These are phyloP conservation scores for Perkinsus marinus DNA, from an alignment of 169 alveolate species.

Conservation along the genomic window DNA sequence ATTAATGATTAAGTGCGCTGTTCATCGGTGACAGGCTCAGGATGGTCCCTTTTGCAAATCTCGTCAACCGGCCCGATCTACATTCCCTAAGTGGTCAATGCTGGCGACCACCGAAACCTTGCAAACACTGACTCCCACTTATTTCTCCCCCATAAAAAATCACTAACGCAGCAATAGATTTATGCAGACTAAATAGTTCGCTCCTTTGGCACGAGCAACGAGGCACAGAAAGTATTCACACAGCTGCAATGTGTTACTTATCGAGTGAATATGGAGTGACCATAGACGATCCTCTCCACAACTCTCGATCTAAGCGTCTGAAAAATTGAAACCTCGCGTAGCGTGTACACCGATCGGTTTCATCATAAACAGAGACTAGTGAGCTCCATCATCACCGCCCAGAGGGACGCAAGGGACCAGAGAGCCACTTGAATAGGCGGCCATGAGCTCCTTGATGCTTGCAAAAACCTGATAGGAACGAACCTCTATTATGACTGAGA, in stretches of 20 bases:
- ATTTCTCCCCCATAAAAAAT: background rate
- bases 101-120: no score
- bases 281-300: background rate
- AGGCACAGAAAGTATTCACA: no score
- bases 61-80: no score
- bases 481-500: background rate
- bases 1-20: no score
- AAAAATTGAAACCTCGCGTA: background rate
- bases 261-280: background rate
- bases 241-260: no score
- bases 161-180: background rate
- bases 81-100: no score
- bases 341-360: background rate
- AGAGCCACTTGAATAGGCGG: background rate
- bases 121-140: no score
- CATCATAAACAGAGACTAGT: background rate
- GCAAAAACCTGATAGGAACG: background rate
- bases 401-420: background rate
- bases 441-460: background rate
- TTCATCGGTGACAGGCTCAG: no score
- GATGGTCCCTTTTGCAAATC: no score
- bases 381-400: background rate
- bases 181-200: no score
- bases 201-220: no score
- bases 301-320: background rate